Percentiles rank a stretch among this genome's conserved stretches.
Conservation (phyloP, 805 yeast genomes). For the Saturnispora zaruensis region DNA sequence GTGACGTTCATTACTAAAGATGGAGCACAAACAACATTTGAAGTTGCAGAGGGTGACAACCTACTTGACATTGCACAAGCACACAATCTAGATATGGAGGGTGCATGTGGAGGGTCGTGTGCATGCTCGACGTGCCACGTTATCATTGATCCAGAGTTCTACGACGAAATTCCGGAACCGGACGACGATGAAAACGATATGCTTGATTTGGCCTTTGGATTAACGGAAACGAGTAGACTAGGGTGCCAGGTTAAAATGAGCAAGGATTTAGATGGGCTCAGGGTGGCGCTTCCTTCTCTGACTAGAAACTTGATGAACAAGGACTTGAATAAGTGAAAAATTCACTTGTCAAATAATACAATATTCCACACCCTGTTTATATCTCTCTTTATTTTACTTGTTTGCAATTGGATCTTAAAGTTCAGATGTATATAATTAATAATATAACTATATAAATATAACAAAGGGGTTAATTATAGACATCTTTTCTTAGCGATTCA, state of each 20-base stretch:
- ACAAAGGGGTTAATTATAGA: too few species aligned
- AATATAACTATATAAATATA: not conserved
- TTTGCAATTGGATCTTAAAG: not conserved
- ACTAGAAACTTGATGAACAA: conserved; percentile 81
- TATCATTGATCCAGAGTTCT: conserved; percentile 90
- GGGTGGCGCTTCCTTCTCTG: conserved; percentile 96
- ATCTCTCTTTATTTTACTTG: not conserved
- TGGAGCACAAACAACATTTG: conserved; percentile 72
- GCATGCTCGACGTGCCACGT: conserved; percentile 98
- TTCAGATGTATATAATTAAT: not conserved
- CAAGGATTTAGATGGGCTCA: conserved; percentile 82
- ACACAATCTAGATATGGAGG: conserved; percentile 89
- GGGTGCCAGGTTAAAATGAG: conserved; percentile 92
- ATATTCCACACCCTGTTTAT: not conserved
- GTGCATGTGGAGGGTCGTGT: conserved; percentile 98
- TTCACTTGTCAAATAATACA: not conserved
- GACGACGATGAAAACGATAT: conserved; percentile 97
- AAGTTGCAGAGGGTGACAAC: conserved; percentile 89
- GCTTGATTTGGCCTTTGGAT: conserved; percentile 95
- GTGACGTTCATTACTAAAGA: conserved; percentile 89
- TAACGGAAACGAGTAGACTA: conserved; percentile 91
- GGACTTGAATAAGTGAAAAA: conserved; percentile 46
- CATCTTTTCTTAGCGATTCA: conserved; percentile 15
- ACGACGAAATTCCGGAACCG: conserved; percentile 88
- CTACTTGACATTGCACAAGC: conserved; percentile 93